Evolutionary conservation across 768 basidiomycete genomes (phyloP), one percentile per base, ranked within the genome.

Genomic region (Amanita rubescens): DNA sequence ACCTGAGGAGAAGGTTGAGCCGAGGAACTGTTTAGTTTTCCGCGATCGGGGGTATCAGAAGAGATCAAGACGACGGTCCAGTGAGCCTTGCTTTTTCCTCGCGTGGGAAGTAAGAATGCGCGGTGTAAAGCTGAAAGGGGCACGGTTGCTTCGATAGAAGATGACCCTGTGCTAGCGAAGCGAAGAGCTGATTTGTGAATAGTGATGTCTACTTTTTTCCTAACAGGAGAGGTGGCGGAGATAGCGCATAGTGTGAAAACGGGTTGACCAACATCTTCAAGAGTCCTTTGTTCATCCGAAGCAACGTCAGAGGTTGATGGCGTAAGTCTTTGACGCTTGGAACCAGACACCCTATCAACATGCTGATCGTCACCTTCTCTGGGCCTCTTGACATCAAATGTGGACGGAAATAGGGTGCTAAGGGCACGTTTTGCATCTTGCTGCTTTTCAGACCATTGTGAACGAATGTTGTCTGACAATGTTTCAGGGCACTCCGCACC

Each of bases 181-280:
- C 70, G 71, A 52, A 90, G 71, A 5, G 78, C 69, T 17, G 69
- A 65, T 19, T 70, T 60, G 60, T 81, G 74, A 35, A 87, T 67
- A 3, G 77, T 76, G 59, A 89, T 75, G 60, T 90, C 80, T 35
- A 85, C 77, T 57, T 87, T 89, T 69, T 86, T 88, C 49, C 89
- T 82, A 49, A 90, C 65, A 10, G 88, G 88, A 0, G 87, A 81
- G 10, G 84, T 80, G n/a, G 76, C 71, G 25, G 87, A 88, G 38
- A 90, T 67, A 15, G 81, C 67, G 37, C 85, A 80, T 1, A 90
- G 69, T 2, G 82, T 79, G 66, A 78, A 83, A 9, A 77, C 53
- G 1, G 82, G 77, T 0, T 66, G 60, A 33, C 79, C 79, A 30
- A 72, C 69, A 6, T 57, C 60, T 25, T 57, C 58, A 22, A 58